Evolutionary conservation across 163 green algal species (phyloP), one percentile per base, ranked within the genome.

Genomic region (Prototheca wickerhamii): DNA sequence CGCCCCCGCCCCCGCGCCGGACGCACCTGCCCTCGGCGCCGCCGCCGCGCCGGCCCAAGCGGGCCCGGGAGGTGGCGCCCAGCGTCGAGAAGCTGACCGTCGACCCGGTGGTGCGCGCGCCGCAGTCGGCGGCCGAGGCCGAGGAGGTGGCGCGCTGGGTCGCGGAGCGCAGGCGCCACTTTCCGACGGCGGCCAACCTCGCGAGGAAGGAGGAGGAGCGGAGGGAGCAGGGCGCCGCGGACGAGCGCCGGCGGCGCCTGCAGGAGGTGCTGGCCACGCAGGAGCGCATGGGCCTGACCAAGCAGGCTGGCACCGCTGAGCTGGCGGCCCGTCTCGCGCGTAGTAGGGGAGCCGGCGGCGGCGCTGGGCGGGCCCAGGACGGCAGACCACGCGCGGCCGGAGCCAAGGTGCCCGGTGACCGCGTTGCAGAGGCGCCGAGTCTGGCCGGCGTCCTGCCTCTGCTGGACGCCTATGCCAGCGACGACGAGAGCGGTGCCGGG

Each of bases 101-200:
- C 29, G 67, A 79, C 35, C 59, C 67, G 4, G n/a, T n/a, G 21
- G 34, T 64, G 10, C 29, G 72, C 2, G 62, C 58, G 29, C 72
- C 72, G 3, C 30, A 58, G 37, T 61, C 31, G 2, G 72, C 62
- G 2, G 40, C 50, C 2, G 67, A 79, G 58, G 37, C 44, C 1
- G 44, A 44, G 1, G 72, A 79, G 32, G 54, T 73, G 31, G 65
- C 63, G 4, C 25, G n/a, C 51, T 78, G 72, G 72, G 65, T 69
- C 33, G 69, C 67, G 52, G 72, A 79, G 50, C 65, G 72, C n/a
- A 69, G 58, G 33, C 62, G 63, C 12, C 50, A 54, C 58, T 79
- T 69, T 37, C 72, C 72, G 26, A 75, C 49, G 20, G 35, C 43
- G 5, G 62, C 44, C 4, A 60, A 64, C 34, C 15, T 72, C 21